Evolutionary conservation across 768 basidiomycete genomes (phyloP).

Genomic region (Trametes maxima): DNA sequence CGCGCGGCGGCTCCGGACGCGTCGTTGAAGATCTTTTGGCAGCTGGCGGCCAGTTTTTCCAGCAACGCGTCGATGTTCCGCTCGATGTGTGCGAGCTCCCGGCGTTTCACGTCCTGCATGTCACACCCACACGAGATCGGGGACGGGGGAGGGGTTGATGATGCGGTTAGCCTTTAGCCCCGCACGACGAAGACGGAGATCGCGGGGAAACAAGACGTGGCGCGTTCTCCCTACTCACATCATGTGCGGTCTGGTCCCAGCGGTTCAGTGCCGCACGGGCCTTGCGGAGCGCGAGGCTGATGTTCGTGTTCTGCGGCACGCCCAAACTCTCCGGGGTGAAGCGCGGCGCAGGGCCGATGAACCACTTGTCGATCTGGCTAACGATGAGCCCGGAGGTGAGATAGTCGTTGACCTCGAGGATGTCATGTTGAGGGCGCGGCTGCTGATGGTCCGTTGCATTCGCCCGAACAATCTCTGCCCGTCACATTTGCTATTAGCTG

Average conservation of each 20-base stretch:
- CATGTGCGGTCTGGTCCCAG: slow-evolving; percentile 34
- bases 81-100: slow-evolving; percentile 59
- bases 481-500: not conserved
- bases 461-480: slow-evolving; percentile 49
- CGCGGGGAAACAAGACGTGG: not conserved
- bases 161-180: slow-evolving; percentile 9
- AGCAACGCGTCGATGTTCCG: slow-evolving; percentile 69
- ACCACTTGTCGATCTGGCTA: slow-evolving; percentile 80
- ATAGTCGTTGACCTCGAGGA: slow-evolving; percentile 81
- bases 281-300: slow-evolving; percentile 13
- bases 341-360: slow-evolving; percentile 61
- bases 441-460: slow-evolving; percentile 55
- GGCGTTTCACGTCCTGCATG: slow-evolving; percentile 47
- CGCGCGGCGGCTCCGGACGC: slow-evolving; percentile 67
- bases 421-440: slow-evolving; percentile 59
- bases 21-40: slow-evolving; percentile 61
- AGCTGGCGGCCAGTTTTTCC: slow-evolving; percentile 60
- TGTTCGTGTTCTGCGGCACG: slow-evolving; percentile 36
- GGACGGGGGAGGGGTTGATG: not conserved
- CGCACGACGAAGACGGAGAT: not conserved
- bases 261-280: slow-evolving; percentile 19
- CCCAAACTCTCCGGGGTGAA: slow-evolving; percentile 55
- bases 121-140: not conserved
- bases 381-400: slow-evolving; percentile 67
- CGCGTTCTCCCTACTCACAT: slow-evolving; percentile 18